Evolutionary conservation across 768 basidiomycete species (phyloP).

Genomic region (Suillus hirtellus): DNA sequence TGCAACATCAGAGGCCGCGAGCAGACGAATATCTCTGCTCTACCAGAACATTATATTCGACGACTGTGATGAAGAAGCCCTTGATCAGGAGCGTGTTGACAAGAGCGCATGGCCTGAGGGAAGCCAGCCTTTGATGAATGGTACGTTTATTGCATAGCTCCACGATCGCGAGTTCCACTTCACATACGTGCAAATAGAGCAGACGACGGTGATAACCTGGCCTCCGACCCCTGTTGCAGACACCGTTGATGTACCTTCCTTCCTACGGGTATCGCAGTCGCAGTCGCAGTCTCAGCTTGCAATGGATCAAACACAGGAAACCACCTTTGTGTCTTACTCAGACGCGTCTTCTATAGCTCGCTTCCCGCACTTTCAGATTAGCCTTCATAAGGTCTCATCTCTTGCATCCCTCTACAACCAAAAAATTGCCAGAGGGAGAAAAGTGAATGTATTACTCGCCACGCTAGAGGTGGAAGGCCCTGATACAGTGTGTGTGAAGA

Average conservation of each 20-base stretch:
- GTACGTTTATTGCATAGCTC: conserved; percentile 6
- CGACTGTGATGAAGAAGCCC: conserved; percentile 40
- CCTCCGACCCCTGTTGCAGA: conserved; percentile 43
- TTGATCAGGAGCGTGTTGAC: conserved; percentile 20
- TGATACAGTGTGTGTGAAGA: conserved; percentile 64
- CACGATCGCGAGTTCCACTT: conserved; percentile 1
- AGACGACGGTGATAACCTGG: conserved; percentile 60
- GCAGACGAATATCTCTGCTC: conserved; percentile 63
- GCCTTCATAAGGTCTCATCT: conserved; percentile 56
- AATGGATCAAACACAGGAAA: conserved; percentile 45
- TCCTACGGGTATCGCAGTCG: conserved; percentile 31
- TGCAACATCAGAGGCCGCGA: conserved; percentile 65
- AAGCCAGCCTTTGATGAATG: conserved; percentile 4
- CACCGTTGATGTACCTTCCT: conserved; percentile 24
- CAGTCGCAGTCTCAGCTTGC: conserved; percentile 15
- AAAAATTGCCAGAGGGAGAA: conserved; percentile 36
- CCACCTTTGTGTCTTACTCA: conserved; percentile 55
- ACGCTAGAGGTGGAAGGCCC: conserved; percentile 79
- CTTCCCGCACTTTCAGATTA: conserved; percentile 78
- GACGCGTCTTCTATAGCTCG: conserved; percentile 69
- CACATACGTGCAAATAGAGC: conserved; percentile 33
- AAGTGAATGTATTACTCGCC: conserved; percentile 61
- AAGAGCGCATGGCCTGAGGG: conserved; percentile 20
- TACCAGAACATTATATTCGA: conserved; percentile 76
- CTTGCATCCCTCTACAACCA: conserved; percentile 40